Conservation (phyloP, 768 basidiomycete genomes). For the Amanita rubescens region DNA sequence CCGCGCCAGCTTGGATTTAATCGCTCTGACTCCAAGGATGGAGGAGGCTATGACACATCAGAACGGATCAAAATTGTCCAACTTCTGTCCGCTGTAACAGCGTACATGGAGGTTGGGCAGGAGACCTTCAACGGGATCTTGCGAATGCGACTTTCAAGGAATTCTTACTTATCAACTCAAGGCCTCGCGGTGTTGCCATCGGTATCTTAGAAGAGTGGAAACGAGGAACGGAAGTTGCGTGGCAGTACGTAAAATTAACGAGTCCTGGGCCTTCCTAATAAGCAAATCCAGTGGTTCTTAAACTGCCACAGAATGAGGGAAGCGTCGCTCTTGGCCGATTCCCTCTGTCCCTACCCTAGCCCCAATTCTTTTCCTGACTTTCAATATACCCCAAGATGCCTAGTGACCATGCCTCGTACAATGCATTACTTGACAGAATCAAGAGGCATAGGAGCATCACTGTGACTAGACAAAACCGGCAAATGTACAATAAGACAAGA, state of each 20-base stretch:
- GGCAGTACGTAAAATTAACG: background rate
- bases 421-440: conserved; percentile 4
- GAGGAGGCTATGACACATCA: no score
- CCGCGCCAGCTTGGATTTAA: no score
- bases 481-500: conserved; percentile 6
- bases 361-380: background rate
- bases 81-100: no score
- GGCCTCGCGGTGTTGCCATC: background rate
- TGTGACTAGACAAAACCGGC: background rate
- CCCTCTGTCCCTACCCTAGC: background rate
- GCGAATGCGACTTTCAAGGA: no score
- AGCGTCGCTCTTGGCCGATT: background rate
- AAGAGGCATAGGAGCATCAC: conserved; percentile 5
- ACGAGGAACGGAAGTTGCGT: background rate
- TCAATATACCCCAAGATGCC: background rate
- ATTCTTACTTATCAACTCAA: no score
- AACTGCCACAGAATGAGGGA: background rate
- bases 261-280: background rate
- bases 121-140: no score
- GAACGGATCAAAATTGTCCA: no score
- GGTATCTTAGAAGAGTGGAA: background rate
- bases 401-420: background rate
- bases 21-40: no score
- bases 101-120: no score
- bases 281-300: background rate